These are phyloP conservation scores for Fragaria vesca DNA, from an alignment of 306 rosid species.

Conservation along the genomic window DNA sequence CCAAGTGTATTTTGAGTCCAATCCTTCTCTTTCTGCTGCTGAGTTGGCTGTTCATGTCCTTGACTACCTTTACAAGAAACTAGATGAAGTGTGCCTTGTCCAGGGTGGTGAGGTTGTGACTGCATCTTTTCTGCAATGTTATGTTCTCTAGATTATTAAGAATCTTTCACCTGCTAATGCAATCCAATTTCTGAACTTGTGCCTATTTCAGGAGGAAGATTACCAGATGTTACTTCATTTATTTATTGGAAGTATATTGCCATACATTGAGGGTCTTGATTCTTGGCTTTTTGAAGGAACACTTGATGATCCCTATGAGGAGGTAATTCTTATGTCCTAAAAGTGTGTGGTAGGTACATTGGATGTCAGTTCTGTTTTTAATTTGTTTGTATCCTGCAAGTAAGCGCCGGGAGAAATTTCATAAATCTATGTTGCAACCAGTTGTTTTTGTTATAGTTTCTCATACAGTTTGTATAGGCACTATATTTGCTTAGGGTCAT, in stretches of 20 bases:
- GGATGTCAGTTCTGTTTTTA: neutral
- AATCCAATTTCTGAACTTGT: constrained; percentile 30
- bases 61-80: constrained; percentile 75
- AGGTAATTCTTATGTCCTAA: constrained; percentile 49
- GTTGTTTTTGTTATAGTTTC: neutral
- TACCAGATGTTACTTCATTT: constrained; percentile 80
- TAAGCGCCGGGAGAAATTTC: neutral
- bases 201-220: constrained; percentile 70
- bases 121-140: constrained; percentile 24
- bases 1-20: constrained; percentile 50
- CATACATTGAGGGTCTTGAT: constrained; percentile 90
- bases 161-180: constrained; percentile 26
- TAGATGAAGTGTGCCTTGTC: constrained; percentile 83
- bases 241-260: constrained; percentile 83
- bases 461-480: constrained; percentile 3
- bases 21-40: constrained; percentile 65
- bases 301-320: constrained; percentile 90
- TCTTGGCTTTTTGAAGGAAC: constrained; percentile 99
- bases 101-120: constrained; percentile 94
- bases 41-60: constrained; percentile 75
- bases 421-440: neutral
- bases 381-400: neutral
- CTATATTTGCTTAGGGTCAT: constrained; percentile 6
- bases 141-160: constrained; percentile 17
- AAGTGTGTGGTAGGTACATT: constrained; percentile 1